Percentiles rank a stretch among this genome's conserved stretches.
These are phyloP conservation scores for Parathielavia appendiculata DNA, from an alignment of 495 filamentous ascomycete genomes.

Conservation along the genomic window DNA sequence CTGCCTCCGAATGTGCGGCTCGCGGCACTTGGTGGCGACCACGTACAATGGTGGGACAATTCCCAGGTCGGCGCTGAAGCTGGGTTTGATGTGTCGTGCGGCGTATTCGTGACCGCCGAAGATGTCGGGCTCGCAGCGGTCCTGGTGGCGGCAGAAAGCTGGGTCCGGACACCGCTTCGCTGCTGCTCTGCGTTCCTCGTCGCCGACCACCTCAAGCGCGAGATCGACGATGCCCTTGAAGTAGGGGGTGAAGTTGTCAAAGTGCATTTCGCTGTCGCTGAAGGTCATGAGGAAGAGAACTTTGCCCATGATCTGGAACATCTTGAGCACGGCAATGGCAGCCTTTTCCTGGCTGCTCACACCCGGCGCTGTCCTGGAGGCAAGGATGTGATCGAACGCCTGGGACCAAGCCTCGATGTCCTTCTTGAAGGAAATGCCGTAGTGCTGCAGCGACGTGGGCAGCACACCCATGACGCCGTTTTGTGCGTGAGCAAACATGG, in stretches of 20 bases:
- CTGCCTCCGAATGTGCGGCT: slow-evolving; percentile 48
- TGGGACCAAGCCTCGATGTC: slow-evolving; percentile 48
- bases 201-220: slow-evolving; percentile 44
- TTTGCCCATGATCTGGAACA: slow-evolving; percentile 49
- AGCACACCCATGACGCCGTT: slow-evolving; percentile 46
- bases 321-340: slow-evolving; percentile 50
- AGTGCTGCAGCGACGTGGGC: slow-evolving; percentile 41
- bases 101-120: slow-evolving; percentile 42
- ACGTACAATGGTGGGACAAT: slow-evolving; percentile 53
- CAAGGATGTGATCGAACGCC: slow-evolving; percentile 48
- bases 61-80: slow-evolving; percentile 50
- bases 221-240: slow-evolving; percentile 44
- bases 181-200: slow-evolving; percentile 45
- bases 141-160: slow-evolving; percentile 38
- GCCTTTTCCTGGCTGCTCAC: slow-evolving; percentile 50
- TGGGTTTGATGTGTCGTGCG: slow-evolving; percentile 46
- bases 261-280: slow-evolving; percentile 43
- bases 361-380: slow-evolving; percentile 42
- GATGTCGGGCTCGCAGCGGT: slow-evolving; percentile 31
- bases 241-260: slow-evolving; percentile 38
- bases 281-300: slow-evolving; percentile 53
- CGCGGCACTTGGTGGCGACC: slow-evolving; percentile 55
- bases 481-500: slow-evolving; percentile 42
- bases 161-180: slow-evolving; percentile 42
- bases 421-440: slow-evolving; percentile 38